Evolutionary conservation across 441 rosid species (phyloP).

Genomic region (Isatis lusitanica): DNA sequence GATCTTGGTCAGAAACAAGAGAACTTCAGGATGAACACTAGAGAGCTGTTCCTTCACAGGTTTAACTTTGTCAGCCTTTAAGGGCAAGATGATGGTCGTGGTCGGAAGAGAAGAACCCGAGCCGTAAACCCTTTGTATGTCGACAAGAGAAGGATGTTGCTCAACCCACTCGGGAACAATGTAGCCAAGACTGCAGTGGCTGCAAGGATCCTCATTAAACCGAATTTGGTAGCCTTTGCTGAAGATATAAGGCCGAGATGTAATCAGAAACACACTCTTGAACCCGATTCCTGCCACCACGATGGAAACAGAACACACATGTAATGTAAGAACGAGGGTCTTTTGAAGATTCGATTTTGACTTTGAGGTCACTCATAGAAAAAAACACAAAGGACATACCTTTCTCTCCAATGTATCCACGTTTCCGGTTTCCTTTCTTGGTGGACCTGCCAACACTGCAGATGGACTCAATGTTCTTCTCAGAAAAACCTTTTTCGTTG

Average conservation of each 20-base stretch:
- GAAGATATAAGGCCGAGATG: slow-evolving; percentile 60
- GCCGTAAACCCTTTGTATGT: slow-evolving; percentile 52
- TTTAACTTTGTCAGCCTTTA: slow-evolving; percentile 61
- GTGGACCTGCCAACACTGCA: slow-evolving; percentile 67
- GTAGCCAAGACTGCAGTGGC: slow-evolving; percentile 62
- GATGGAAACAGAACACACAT: not conserved
- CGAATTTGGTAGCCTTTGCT: slow-evolving; percentile 75
- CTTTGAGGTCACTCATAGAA: not conserved
- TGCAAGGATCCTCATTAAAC: slow-evolving; percentile 65
- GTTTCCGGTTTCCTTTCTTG: slow-evolving; percentile 57
- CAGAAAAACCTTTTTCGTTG: slow-evolving; percentile 66
- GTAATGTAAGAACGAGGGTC: not conserved
- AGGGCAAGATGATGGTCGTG: slow-evolving; percentile 61
- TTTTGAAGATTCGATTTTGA: not conserved
- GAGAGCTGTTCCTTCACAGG: slow-evolving; percentile 71
- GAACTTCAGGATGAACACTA: slow-evolving; percentile 58
- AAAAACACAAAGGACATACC: slow-evolving; percentile 38
- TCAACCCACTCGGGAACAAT: slow-evolving; percentile 84
- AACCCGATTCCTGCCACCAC: slow-evolving; percentile 67
- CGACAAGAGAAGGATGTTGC: slow-evolving; percentile 47
- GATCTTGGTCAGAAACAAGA: slow-evolving; percentile 66
- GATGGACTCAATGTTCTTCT: slow-evolving; percentile 55
- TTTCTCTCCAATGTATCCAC: slow-evolving; percentile 82
- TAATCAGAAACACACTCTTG: slow-evolving; percentile 75
- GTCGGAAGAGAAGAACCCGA: slow-evolving; percentile 50